Percentiles rank a stretch among this genome's conserved stretches.
Evolutionary conservation across 176 grass and related monocot genomes (phyloP).

Genomic region (Oryza punctata): DNA sequence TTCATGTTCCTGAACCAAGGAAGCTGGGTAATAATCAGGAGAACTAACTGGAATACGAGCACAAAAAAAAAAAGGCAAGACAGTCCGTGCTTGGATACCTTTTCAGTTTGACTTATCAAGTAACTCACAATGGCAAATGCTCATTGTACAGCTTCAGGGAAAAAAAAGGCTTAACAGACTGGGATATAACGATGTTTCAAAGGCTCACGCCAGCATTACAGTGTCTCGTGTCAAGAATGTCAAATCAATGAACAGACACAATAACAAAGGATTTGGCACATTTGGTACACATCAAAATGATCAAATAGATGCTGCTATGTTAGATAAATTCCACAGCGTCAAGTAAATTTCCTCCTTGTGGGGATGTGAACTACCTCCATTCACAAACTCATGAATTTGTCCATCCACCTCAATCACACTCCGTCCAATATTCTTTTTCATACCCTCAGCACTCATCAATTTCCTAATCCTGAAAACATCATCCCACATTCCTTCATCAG

Average conservation of each 20-base stretch:
- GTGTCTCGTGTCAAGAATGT: slow-evolving; percentile 12
- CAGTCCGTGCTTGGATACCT: not conserved
- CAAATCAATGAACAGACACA: slow-evolving; percentile 6
- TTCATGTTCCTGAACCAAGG: slow-evolving; percentile 25
- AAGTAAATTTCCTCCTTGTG: slow-evolving; percentile 48
- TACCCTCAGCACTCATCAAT: slow-evolving; percentile 52
- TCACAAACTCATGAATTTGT: slow-evolving; percentile 63
- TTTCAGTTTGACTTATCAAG: not conserved
- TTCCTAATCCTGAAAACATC: slow-evolving; percentile 59
- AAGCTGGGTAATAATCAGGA: not conserved
- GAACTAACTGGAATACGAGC: not conserved
- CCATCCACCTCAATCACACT: slow-evolving; percentile 70
- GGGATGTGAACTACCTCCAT: slow-evolving; percentile 51
- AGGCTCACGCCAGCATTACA: not conserved
- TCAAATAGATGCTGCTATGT: slow-evolving; percentile 36
- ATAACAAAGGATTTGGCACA: slow-evolving; percentile 3
- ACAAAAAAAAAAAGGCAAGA: not conserved
- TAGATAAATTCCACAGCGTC: slow-evolving; percentile 49
- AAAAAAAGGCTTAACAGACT: not conserved
- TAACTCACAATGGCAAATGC: slow-evolving; percentile 13
- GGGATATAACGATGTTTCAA: not conserved
- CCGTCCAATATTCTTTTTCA: slow-evolving; percentile 61
- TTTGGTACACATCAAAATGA: not conserved
- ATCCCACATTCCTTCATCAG: slow-evolving; percentile 71
- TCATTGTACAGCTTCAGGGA: not conserved